A percentile compares a stretch with the other conserved stretches of the same genome.
Conservation (phyloP, 2,329 filamentous ascomycete genomes). For the Penicillium sp. region DNA sequence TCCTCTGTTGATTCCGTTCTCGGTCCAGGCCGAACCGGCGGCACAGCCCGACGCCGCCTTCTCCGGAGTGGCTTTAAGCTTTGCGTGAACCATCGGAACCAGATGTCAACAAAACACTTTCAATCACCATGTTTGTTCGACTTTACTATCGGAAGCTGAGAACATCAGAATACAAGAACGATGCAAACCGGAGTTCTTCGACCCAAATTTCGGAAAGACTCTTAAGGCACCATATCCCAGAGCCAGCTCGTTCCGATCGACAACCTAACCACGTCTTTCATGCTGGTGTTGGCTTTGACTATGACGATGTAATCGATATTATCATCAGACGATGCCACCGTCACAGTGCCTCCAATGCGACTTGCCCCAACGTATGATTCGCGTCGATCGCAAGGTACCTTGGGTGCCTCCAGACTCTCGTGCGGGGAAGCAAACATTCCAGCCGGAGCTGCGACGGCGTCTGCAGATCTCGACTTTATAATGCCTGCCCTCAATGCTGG, state of each 20-base stretch:
- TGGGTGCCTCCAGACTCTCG: not conserved
- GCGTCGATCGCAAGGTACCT: conserved; percentile 11
- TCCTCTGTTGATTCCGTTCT: not conserved
- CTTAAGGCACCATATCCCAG: too few relatives aligned
- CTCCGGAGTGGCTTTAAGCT: not conserved
- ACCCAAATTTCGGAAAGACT: not conserved
- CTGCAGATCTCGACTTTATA: not conserved
- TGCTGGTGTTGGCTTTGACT: not conserved
- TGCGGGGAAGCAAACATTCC: conserved; percentile 20
- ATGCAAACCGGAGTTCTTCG: too few relatives aligned
- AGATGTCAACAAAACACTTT: too few relatives aligned
- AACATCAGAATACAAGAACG: too few relatives aligned
- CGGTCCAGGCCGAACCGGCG: not conserved
- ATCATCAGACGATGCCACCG: conserved; percentile 15
- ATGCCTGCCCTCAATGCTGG: not conserved
- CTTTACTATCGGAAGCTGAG: not conserved
- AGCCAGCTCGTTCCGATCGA: not conserved
- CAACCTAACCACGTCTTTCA: not conserved
- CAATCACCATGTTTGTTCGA: too few relatives aligned
- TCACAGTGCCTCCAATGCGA: conserved; percentile 12
- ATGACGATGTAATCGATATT: not conserved
- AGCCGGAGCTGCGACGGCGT: not conserved
- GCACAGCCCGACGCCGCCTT: not conserved
- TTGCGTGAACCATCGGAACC: not conserved
- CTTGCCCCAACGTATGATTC: conserved; percentile 14